Evolutionary conservation across 805 yeast genomes (phyloP).

Genomic region (Kurtzmaniella fragi): DNA sequence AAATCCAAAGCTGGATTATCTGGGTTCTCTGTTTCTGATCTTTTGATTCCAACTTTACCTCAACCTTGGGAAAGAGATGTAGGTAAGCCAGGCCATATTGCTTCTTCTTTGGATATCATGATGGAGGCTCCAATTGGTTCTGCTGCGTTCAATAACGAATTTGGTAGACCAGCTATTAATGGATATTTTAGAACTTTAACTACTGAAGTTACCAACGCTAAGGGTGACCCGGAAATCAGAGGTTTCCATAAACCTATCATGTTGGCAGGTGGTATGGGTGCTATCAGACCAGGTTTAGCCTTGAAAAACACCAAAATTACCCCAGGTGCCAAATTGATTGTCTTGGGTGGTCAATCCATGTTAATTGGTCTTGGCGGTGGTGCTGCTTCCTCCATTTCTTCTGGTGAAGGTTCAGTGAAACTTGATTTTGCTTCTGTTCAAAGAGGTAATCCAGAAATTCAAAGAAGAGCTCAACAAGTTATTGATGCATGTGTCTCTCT

Average conservation of each 20-base stretch:
- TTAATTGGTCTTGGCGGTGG: constrained; percentile 99
- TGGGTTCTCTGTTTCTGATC: constrained; percentile 89
- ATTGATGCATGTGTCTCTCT: constrained; percentile 89
- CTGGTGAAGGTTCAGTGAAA: constrained; percentile 94
- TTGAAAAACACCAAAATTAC: constrained; percentile 83
- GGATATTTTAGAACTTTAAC: constrained; percentile 97
- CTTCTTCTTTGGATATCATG: constrained; percentile 91
- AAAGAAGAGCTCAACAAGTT: constrained; percentile 97
- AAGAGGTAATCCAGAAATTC: constrained; percentile 99
- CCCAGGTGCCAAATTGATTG: constrained; percentile 88
- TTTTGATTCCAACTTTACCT: constrained; percentile 73
- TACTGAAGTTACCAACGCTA: constrained; percentile 59
- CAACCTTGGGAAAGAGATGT: constrained; percentile 96
- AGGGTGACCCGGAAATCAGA: constrained; percentile 69
- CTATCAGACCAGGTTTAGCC: constrained; percentile 89
- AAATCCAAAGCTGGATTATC: constrained; percentile 94
- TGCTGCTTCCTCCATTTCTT: constrained; percentile 95
- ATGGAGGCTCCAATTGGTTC: constrained; percentile 96
- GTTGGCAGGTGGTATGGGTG: constrained; percentile 99
- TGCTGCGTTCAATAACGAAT: constrained; percentile 97
- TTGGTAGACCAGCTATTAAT: constrained; percentile 95
- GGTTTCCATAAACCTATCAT: constrained; percentile 99
- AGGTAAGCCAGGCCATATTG: constrained; percentile 91
- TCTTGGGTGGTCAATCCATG: constrained; percentile 97
- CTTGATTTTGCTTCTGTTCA: constrained; percentile 98